A percentile compares a stretch with the other conserved stretches of the same genome.
Conservation (phyloP, 768 basidiomycete species). For the Astraeus odoratus region DNA sequence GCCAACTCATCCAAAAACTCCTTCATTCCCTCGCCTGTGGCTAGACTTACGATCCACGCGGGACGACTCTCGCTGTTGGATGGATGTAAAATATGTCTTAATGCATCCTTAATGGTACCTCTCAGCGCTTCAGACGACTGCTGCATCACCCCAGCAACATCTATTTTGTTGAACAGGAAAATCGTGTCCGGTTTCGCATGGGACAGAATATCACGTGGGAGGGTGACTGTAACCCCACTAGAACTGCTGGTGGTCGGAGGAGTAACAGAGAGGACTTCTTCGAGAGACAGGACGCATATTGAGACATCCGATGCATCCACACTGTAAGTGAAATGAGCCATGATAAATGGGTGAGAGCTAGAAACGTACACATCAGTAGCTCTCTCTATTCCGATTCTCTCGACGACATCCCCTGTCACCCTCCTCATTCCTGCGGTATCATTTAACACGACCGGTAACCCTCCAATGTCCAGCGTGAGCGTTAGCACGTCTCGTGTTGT, state of each 20-base stretch:
- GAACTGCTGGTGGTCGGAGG: background rate
- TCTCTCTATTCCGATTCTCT: slow-evolving; percentile 74
- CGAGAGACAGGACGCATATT: slow-evolving; percentile 76
- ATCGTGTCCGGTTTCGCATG: slow-evolving; percentile 54
- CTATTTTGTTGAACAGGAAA: slow-evolving; percentile 75
- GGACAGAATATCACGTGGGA: slow-evolving; percentile 42
- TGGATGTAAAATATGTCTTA: slow-evolving; percentile 10
- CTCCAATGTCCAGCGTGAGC: slow-evolving; percentile 82
- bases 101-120: slow-evolving; percentile 17
- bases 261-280: slow-evolving; percentile 28
- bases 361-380: slow-evolving; percentile 57
- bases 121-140: background rate
- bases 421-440: slow-evolving; percentile 83
- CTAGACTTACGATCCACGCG: slow-evolving; percentile 61
- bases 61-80: background rate
- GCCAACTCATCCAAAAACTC: slow-evolving; percentile 58
- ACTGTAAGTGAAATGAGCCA: slow-evolving; percentile 30
- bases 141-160: slow-evolving; percentile 32
- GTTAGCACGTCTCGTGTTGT: slow-evolving; percentile 88
- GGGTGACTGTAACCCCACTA: slow-evolving; percentile 11
- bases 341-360: background rate
- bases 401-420: slow-evolving; percentile 60
- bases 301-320: slow-evolving; percentile 62
- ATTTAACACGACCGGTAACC: slow-evolving; percentile 70
- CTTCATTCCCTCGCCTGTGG: slow-evolving; percentile 47